Base-by-base conservation (phyloP, 2,329 filamentous ascomycete genomes). In the Macroventuria anomochaeta region DNA sequence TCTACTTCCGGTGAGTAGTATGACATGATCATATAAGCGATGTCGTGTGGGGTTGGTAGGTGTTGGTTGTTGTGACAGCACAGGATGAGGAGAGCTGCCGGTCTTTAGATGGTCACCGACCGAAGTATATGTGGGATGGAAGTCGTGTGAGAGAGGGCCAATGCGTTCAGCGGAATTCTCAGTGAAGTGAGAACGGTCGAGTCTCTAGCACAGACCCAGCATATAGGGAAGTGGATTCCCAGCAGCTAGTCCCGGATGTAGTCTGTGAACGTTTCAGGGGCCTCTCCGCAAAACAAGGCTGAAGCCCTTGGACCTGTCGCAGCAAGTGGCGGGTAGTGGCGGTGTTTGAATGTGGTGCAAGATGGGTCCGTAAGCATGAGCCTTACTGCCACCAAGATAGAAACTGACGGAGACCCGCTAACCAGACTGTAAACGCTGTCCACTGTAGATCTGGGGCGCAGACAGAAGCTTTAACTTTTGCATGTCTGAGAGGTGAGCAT, bases 1-100 rank as follows among this genome's bases (percentile, higher is more conserved):
- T 75, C 72, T 53, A 71, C 69, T 37, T 75, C 72, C 23, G 69
- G 59, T 42, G 67, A 68, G 65, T 70, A 73, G 65, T 68, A 73
- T 49, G 64, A 64, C 56, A 72, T 67, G 61, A 65, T 73, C 62
- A 58, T 61, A 54, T 54, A 60, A 50, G 57, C 53, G 48, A 47
- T 38, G 40, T 34, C 43, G 18, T 26, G 39, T 26, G 40, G 51
- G 23, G 38, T 37, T 34, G 40, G 41, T 17, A 42, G 46, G 31
- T 49, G 54, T 23, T 52, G 43, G 55, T 55, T 46, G 42, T 51
- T 29, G 49, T 57, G 44, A 41, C 44, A 44, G 39, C 29, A 40
- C 40, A 34, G 23, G 44, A 52, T 50, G 41, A 59, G 38, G 43
- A 47, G 25, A 46, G 55, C 23, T 59, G 48, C 40, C 40, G 46